Percentiles rank a stretch among this genome's conserved stretches.
Conservation (phyloP, 2,329 filamentous ascomycete genomes). For the Gaeumannomyces tritici region DNA sequence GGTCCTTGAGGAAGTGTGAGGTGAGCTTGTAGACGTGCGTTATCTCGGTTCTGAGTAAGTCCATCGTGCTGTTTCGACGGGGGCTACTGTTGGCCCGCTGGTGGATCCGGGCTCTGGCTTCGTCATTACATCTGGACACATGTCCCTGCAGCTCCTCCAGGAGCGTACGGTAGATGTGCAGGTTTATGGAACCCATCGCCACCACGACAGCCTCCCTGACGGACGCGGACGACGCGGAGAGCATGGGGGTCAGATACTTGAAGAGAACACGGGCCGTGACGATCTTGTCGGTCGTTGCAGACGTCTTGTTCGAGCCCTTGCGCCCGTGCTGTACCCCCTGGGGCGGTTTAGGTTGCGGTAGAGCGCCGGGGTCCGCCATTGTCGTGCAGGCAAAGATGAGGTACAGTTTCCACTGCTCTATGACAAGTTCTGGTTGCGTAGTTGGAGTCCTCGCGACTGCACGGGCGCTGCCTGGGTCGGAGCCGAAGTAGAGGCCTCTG, state of each 20-base stretch:
- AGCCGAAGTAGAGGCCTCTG: slow-evolving; percentile 53
- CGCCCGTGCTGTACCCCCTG: slow-evolving; percentile 59
- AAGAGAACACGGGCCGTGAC: slow-evolving; percentile 84
- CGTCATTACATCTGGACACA: slow-evolving; percentile 77
- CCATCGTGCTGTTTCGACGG: slow-evolving; percentile 71
- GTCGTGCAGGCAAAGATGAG: slow-evolving; percentile 96
- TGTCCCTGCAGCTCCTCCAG: slow-evolving; percentile 84
- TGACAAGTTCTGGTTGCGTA: slow-evolving; percentile 73
- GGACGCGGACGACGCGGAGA: slow-evolving; percentile 69
- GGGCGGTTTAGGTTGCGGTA: slow-evolving; percentile 24
- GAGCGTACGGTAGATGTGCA: slow-evolving; percentile 83
- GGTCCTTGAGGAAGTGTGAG: slow-evolving; percentile 73
- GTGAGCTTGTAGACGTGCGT: slow-evolving; percentile 95
- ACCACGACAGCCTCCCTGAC: slow-evolving; percentile 86
- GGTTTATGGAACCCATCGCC: slow-evolving; percentile 89
- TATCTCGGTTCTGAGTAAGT: slow-evolving; percentile 83
- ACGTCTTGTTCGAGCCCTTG: slow-evolving; percentile 66
- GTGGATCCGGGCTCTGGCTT: slow-evolving; percentile 78
- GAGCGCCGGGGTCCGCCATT: slow-evolving; percentile 69
- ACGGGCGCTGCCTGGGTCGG: slow-evolving; percentile 46
- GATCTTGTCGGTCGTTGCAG: slow-evolving; percentile 62
- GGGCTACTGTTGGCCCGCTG: slow-evolving; percentile 78
- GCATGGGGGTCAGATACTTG: slow-evolving; percentile 78
- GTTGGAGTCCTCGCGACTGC: slow-evolving; percentile 47
- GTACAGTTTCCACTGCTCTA: slow-evolving; percentile 98